Conservation (phyloP, 2,329 filamentous ascomycete genomes). For the Verticillium tricorpus region DNA sequence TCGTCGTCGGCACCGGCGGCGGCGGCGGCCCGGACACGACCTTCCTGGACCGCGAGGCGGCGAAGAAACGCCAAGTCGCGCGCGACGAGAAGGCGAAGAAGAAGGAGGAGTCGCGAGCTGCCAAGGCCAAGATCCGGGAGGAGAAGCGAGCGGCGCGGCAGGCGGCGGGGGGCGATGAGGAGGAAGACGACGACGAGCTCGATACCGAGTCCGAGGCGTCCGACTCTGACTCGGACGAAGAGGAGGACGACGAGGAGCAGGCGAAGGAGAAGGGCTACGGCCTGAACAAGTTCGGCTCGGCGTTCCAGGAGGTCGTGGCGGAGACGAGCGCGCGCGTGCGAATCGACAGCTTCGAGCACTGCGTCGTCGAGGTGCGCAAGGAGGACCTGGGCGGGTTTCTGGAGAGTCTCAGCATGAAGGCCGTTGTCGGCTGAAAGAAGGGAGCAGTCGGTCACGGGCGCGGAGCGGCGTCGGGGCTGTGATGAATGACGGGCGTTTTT, state of each 20-base stretch:
- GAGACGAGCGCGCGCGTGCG: constrained; percentile 86
- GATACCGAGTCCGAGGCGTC: constrained; percentile 36
- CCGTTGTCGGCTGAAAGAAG: constrained; percentile 58
- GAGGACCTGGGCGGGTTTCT: constrained; percentile 89
- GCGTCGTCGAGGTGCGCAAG: constrained; percentile 95
- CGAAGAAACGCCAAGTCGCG: constrained; percentile 58
- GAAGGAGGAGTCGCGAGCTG: constrained; percentile 52
- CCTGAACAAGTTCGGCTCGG: constrained; percentile 85
- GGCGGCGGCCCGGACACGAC: constrained; percentile 72
- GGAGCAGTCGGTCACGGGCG: neutral
- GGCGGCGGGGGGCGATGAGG: constrained; percentile 36
- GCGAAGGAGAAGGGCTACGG: constrained; percentile 62
- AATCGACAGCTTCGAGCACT: constrained; percentile 96
- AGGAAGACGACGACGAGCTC: constrained; percentile 45
- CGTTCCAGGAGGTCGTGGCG: constrained; percentile 90
- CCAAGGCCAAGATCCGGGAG: constrained; percentile 54
- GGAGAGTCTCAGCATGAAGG: constrained; percentile 87
- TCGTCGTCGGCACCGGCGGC: constrained; percentile 89
- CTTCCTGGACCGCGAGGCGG: constrained; percentile 63
- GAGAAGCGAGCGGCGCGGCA: constrained; percentile 58
- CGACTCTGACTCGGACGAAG: constrained; percentile 41
- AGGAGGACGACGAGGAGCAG: constrained; percentile 51
- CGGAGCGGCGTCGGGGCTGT: neutral
- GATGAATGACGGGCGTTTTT: neutral
- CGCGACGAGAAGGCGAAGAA: constrained; percentile 59